Percentiles rank a stretch among this genome's conserved stretches.
These are phyloP conservation scores for Termitomyces sp. DNA, from an alignment of 1,284 basidiomycete species.

Conservation along the genomic window DNA sequence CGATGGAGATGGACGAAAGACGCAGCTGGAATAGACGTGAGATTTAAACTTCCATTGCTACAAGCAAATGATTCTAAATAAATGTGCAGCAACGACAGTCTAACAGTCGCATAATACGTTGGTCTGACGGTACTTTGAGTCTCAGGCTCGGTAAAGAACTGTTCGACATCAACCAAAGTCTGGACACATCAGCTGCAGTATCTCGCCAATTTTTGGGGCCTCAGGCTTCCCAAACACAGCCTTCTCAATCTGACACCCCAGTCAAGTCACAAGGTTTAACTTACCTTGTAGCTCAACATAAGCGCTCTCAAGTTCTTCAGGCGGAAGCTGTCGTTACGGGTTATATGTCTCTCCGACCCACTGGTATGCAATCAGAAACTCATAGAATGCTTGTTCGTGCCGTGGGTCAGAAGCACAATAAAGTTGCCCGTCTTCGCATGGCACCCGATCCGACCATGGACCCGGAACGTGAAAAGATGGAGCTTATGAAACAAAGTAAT, in stretches of 20 bases:
- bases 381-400: conserved; percentile 85
- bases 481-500: conserved; percentile 58
- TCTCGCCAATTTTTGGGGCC: conserved; percentile 49
- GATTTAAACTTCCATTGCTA: conserved; percentile 24
- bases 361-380: conserved; percentile 85
- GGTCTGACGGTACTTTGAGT: conserved; percentile 88
- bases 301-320: conserved; percentile 79
- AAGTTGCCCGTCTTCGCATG: conserved; percentile 71
- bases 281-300: conserved; percentile 88
- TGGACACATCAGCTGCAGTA: conserved; percentile 65
- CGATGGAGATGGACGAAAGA: conserved; percentile 87
- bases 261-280: conserved; percentile 66
- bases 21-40: conserved; percentile 62
- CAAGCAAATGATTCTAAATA: conserved; percentile 3
- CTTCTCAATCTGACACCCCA: conserved; percentile 32
- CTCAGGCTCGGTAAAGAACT: conserved; percentile 86
- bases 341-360: conserved; percentile 79
- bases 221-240: conserved; percentile 26
- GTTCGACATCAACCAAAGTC: conserved; percentile 78
- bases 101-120: conserved; percentile 82
- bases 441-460: conserved; percentile 69
- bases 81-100: conserved; percentile 65
- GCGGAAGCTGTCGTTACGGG: conserved; percentile 81
- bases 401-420: conserved; percentile 80
- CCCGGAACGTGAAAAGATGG: conserved; percentile 68